A percentile compares a stretch with the other conserved stretches of the same genome.
phyloP scores from a whole-genome alignment of 805 yeast species.

The Kodamaea jinghongensis region DNA sequence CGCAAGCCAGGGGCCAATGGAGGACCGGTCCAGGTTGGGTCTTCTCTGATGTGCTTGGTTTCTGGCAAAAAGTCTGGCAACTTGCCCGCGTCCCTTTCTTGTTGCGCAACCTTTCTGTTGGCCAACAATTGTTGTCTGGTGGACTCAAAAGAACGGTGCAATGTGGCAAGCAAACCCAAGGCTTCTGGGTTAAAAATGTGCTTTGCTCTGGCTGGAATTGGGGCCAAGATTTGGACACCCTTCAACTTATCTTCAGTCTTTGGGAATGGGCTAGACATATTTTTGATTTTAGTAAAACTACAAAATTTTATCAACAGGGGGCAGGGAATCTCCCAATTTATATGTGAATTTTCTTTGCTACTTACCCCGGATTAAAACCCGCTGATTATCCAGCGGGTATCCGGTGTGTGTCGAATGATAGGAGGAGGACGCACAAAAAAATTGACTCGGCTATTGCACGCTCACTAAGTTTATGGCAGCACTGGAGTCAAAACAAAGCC shows the following conservation, averaged over 20 bases:
- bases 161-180: slow-evolving; percentile 63
- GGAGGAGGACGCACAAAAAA: no score
- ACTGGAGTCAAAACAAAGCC: no score
- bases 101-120: slow-evolving; percentile 62
- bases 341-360: no score
- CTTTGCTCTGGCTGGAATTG: slow-evolving; percentile 45
- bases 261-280: slow-evolving; percentile 46
- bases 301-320: no score
- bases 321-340: no score
- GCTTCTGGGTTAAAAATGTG: slow-evolving; percentile 62
- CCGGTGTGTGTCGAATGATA: no score
- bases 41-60: slow-evolving; percentile 66
- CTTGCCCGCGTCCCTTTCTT: slow-evolving; percentile 58
- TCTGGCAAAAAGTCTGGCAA: slow-evolving; percentile 64
- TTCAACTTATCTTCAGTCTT: slow-evolving; percentile 39
- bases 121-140: slow-evolving; percentile 57
- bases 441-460: no score
- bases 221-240: slow-evolving; percentile 57
- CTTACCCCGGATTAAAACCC: no score
- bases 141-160: slow-evolving; percentile 69
- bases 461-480: no score
- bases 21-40: slow-evolving; percentile 74
- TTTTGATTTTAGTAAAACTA: no score
- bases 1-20: slow-evolving; percentile 69
- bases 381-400: no score